Evolutionary conservation across 2,329 filamentous ascomycete species (phyloP).

Genomic region (Rutstroemia sydowiana): DNA sequence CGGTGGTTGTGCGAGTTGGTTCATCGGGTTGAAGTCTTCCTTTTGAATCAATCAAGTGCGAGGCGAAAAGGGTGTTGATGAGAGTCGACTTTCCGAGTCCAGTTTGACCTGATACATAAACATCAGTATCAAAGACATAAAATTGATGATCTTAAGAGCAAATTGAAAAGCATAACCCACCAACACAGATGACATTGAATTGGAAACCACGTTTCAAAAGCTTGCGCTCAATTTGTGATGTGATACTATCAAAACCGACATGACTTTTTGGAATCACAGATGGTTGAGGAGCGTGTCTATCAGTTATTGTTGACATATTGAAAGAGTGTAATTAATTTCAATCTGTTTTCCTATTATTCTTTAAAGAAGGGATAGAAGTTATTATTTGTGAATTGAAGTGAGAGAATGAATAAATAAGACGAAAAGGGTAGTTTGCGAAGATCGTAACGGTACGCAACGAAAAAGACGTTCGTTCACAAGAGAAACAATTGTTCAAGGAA

Average conservation of each 20-base stretch:
- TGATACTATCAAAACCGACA: conserved; percentile 99
- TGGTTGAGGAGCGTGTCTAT: conserved; percentile 28
- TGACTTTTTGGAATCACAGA: conserved; percentile 82
- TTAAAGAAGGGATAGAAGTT: not conserved
- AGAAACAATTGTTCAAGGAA: not conserved
- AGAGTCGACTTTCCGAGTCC: conserved; percentile 97
- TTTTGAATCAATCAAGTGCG: conserved; percentile 98
- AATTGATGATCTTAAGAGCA: conserved; percentile 3
- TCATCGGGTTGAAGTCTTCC: conserved; percentile 89
- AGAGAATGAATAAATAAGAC: not conserved
- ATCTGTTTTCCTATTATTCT: not conserved
- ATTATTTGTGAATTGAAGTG: conserved; percentile 4
- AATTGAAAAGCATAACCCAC: conserved; percentile 50
- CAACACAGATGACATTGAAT: conserved; percentile 99
- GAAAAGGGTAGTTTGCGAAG: not conserved
- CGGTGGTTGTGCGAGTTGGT: conserved; percentile 88
- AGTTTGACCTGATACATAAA: conserved; percentile 67
- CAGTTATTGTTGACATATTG: conserved; percentile 29
- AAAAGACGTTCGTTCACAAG: conserved; percentile 10
- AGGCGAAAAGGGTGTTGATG: conserved; percentile 99
- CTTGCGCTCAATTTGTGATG: conserved; percentile 98
- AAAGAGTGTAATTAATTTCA: conserved; percentile 7
- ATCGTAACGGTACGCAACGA: conserved; percentile 3
- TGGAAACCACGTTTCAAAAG: conserved; percentile 99
- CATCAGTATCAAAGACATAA: conserved; percentile 17